Evolutionary conservation across 768 basidiomycete genomes (phyloP), one percentile per base, ranked within the genome.

Genomic region (Boletus subcaerulescens): DNA sequence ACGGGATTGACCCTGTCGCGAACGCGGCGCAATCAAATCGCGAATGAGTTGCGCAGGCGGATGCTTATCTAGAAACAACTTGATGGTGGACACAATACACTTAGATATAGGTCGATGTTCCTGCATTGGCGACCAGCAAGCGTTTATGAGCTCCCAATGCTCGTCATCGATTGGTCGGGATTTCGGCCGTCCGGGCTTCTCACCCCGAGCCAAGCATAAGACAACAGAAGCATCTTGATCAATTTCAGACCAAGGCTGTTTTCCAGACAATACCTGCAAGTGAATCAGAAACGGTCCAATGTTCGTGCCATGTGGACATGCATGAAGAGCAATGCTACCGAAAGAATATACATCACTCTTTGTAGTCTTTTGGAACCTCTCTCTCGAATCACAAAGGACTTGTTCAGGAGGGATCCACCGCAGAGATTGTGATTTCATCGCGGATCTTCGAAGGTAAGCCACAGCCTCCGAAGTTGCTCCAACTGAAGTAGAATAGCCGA

Each of bases 381-480:
- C 51, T 22, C 70, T 62, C 14, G 65, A 56, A 24, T 60, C 26
- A 2, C 43, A 52, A 17, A 20, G 24, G 2, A 77, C 38, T 24
- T 42, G 64, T 17, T 72, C 60, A 0, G 76, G 65, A 45, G 76
- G 76, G 5, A 75, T 72, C 76, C 77, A 79, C 1, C 79, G 70
- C 18, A 78, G 66, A n/a, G 76, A 73, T 2, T 39, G 50, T 3
- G 60, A 35, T 17, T 18, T 74, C 76, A 14, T 68, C 66, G 46
- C 74, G 64, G 41, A 60, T 51, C 20, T 45, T 24, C 52, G 46
- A 18, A 56, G 55, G 22, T 40, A 45, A 9, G 22, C 26, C 12
- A 40, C 29, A 3, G 26, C 50, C 26, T 56, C 54, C 0, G 49
- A 29, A 6, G 24, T 51, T 18, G 31, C 33, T 6, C 40, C 56